phyloP scores from a whole-genome alignment of 768 basidiomycete species.

The Mycena leptocephala region DNA sequence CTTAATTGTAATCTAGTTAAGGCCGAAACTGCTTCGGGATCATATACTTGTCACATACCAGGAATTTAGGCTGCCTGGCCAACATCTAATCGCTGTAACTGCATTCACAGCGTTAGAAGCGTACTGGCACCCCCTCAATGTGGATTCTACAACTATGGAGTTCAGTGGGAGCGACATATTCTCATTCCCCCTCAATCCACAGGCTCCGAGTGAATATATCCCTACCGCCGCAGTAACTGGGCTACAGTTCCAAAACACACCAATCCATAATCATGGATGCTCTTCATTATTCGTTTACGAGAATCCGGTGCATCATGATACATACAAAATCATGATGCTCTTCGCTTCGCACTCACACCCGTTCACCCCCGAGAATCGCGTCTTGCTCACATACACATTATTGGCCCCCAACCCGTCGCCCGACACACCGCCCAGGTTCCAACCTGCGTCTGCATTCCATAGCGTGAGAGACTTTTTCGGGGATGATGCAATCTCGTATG shows the following conservation, averaged over 20 bases:
- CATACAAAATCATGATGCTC: background rate
- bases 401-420: background rate
- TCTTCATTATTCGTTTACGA: background rate
- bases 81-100: background rate
- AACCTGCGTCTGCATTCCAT: no score
- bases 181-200: background rate
- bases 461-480: no score
- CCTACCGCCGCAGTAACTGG: background rate
- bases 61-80: background rate
- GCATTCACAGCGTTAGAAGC: background rate
- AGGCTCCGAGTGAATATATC: background rate
- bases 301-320: background rate
- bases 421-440: background rate
- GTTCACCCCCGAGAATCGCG: background rate
- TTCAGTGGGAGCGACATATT: background rate
- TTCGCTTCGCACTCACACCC: background rate
- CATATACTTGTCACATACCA: background rate
- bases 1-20: background rate
- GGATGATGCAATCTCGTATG: no score
- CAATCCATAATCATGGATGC: background rate
- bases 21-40: background rate
- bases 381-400: background rate
- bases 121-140: background rate
- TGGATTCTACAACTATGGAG: background rate
- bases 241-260: background rate